Evolutionary conservation across 768 basidiomycete species (phyloP), one percentile per base, ranked within the genome.

Genomic region (Mycena indigotica): DNA sequence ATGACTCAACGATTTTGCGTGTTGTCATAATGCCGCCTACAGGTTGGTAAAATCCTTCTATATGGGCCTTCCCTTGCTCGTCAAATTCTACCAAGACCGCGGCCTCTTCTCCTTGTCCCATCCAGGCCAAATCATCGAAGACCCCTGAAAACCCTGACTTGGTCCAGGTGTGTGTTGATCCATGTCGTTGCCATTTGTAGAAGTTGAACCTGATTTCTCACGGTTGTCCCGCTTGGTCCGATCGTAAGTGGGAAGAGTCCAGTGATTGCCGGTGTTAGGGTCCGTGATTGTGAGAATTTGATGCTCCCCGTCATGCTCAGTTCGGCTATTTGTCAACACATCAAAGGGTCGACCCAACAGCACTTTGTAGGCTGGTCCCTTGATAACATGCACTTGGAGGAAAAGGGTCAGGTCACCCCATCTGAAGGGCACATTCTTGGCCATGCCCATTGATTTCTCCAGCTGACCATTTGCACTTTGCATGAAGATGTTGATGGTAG

Each of bases 311-410:
- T 28, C 40, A 6, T 50, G 50, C 41, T 67, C 69, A 1, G 56
- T 56, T 66, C 50, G 4, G 50, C 53, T 40, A 61, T 68, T 19
- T 2, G 69, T 70, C 1, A 72, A 29, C 1, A 66, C 63, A 54
- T 71, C 67, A 52, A 74, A 72, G 3, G 73, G 70, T 28, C 71
- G 50, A 4, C 72, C 72, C 1, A 74, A 46, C 4, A 73, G 32
- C 2, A 73, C 64, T 15, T 62, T 58, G 51, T 73, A 73, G 0
- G 71, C 63, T 0, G 65, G 64, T 1, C 54, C 52, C 19, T 58
- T 35, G 6, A 73, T 65, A 4, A 73, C 57, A 41, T 73, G 72
- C 6, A 70, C 63, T 61, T 73, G 72, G 2, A 73, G 26, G 28
- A 64, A 70, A 2, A 69, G 15, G 0, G 54, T 63, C 2, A 72